Base-by-base conservation (phyloP, 768 basidiomycete species). In the Kockovaella imperatae region DNA sequence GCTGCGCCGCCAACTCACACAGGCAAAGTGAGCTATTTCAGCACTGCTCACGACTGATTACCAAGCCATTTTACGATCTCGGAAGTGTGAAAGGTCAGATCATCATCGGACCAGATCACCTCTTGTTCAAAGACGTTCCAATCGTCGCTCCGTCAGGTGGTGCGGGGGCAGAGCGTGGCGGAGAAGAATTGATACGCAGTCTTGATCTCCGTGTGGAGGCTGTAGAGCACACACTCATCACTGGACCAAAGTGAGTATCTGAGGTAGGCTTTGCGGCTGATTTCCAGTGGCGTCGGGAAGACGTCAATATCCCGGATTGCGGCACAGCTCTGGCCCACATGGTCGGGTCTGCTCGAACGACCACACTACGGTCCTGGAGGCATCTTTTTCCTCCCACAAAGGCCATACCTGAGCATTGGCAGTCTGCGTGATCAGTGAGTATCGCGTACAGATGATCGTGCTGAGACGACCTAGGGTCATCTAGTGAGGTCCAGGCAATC, bases 151-250 rank as follows among this genome's bases (percentile, higher is more conserved):
- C 73, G 3, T 71, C 74, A n/a, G 67, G 62, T 5, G 70, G 68
- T 15, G 72, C 71, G 2, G 73, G 73, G 4, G 65, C 71, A 0
- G 63, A 66, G 26, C 46, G 70, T 42, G 71, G 72, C 42, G 66
- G 71, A 39, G 66, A 70, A 48, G 79, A 80, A 3, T 77, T 96
- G 25, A 83, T 95, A 29, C 77, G 77, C 41, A 79, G 82, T 40
- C 75, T 95, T 18, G 81, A 76, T 35, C 64, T 95, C 23, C 67
- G 73, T 7, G 76, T 95, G 45, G 66, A 71, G 45, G 58, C 68
- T 18, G 86, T 86, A 2, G 85, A 93, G 72, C 90, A 95, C 62
- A 74, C 91, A 5, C 85, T 95, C 80, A 87, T 95, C 56, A 91
- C 88, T 0, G 91, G 90, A 1, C 83, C 83, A 45, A 73, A 73